Evolutionary conservation across 2,329 filamentous ascomycete species (phyloP), one percentile per base, ranked within the genome.

Genomic region (Akanthomyces muscarius): DNA sequence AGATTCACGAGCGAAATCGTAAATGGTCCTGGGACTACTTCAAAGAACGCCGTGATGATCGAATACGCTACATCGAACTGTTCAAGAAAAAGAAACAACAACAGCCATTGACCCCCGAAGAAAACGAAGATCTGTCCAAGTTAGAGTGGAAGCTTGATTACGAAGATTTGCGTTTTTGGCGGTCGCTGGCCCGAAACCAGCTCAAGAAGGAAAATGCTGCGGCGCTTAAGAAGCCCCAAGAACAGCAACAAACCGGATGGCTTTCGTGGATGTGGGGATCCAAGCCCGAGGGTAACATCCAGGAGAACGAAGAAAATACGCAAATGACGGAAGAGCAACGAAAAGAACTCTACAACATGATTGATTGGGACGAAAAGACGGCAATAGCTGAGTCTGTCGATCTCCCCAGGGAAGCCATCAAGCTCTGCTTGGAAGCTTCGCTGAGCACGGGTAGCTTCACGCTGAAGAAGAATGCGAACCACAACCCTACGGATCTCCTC

Each of bases 21-120:
- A 86, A 89, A 65, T 99, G 95, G 94, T 93, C 92, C 0, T 99
- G 96, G 95, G 92, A 85, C 44, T 99, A 92, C 75, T 96, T 99
- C 77, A 89, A 88, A 64, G 93, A 99, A 74, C 88, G 95, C 61
- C 86, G 95, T 68, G 94, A 99, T 73, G 90, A 98, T 70, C 90
- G 95, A 53, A 85, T 86, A 65, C 86, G 86, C 52, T 99, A 99
- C 73, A 97, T 98, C 65, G 87, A 92, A 65, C 79, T 99, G 1
- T 99, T 98, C 84, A 99, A 98, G 76, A 97, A 97, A 78, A 91
- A 88, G 75, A 92, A 92, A 71, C 85, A 89, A 66, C 88, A 86
- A 69, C 86, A 87, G 65, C 89, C 90, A 65, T 78, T 97, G 13
- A 83, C 86, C 0, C 74, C 87, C 0, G 81, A 88, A 8, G 95